Percentiles rank a stretch among this genome's conserved stretches.
These are phyloP conservation scores for Scenedesmus sp. DNA, from an alignment of 163 green algal genomes.

Conservation along the genomic window DNA sequence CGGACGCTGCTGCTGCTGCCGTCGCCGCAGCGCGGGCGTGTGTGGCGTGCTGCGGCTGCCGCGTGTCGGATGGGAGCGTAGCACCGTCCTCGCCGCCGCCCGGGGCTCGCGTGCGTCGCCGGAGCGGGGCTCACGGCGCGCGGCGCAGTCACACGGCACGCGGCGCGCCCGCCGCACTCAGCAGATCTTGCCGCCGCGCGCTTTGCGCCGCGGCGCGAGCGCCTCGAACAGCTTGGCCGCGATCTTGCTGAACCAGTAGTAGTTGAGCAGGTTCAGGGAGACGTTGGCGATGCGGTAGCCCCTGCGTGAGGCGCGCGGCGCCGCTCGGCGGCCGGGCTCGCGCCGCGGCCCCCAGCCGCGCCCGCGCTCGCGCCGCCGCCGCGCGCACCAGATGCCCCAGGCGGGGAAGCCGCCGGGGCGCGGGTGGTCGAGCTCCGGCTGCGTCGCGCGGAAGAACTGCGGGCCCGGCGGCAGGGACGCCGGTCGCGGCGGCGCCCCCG, in stretches of 20 bases:
- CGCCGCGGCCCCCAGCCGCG: too few species aligned
- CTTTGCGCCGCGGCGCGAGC: background rate
- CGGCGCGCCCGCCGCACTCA: background rate
- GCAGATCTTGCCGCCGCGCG: constrained; percentile 23
- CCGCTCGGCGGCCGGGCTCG: too few species aligned
- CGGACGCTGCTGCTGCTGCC: background rate
- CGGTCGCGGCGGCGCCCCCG: background rate
- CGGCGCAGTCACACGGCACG: too few species aligned
- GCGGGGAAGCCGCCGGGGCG: constrained; percentile 30
- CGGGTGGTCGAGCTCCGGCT: constrained; percentile 45
- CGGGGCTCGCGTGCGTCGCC: too few species aligned
- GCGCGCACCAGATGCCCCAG: constrained; percentile 47
- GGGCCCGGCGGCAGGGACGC: background rate
- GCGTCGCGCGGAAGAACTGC: constrained; percentile 49
- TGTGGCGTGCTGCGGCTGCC: background rate
- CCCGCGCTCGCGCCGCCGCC: too few species aligned
- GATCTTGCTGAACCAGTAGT: constrained; percentile 47
- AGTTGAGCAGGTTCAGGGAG: constrained; percentile 53
- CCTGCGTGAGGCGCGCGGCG: too few species aligned
- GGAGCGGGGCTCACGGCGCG: too few species aligned
- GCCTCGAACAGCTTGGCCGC: background rate
- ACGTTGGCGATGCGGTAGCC: constrained; percentile 47
- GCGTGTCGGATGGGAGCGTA: too few species aligned
- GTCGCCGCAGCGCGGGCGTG: background rate
- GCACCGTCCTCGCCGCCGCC: too few species aligned